A percentile compares a stretch with the other conserved stretches of the same genome.
Conservation (phyloP, 2,329 filamentous ascomycete genomes). For the Fusarium temperatum region DNA sequence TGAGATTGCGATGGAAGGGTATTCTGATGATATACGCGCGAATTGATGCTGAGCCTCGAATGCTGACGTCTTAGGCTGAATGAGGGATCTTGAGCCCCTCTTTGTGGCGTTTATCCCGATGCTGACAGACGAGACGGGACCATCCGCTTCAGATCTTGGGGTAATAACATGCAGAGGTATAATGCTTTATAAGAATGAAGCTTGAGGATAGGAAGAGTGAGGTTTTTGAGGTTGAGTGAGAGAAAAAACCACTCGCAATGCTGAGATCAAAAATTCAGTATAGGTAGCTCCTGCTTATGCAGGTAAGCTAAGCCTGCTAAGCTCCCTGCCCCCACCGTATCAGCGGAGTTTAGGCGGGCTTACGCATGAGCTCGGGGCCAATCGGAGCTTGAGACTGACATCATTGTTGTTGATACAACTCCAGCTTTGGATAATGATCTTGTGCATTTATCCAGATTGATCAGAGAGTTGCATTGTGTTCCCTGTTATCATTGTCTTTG, state of each 20-base stretch:
- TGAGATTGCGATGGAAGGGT: neutral
- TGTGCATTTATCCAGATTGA: neutral
- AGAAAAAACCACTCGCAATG: conserved; percentile 24
- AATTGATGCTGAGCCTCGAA: conserved; percentile 25
- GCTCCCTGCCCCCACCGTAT: neutral
- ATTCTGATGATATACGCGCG: neutral
- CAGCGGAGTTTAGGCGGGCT: conserved; percentile 35
- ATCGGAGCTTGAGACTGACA: conserved; percentile 27
- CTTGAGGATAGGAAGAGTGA: neutral
- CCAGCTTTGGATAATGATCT: neutral
- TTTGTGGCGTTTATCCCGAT: conserved; percentile 25
- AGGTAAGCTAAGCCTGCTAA: conserved; percentile 24
- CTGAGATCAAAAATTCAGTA: conserved; percentile 7
- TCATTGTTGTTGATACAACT: neutral
- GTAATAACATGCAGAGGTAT: neutral
- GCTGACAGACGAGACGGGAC: neutral
- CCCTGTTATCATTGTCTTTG: neutral
- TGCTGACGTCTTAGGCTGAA: conserved; percentile 38
- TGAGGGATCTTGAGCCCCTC: conserved; percentile 22
- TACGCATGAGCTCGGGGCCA: conserved; percentile 11
- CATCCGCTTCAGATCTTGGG: neutral
- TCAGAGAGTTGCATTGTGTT: neutral
- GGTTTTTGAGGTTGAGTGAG: neutral
- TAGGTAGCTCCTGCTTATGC: neutral
- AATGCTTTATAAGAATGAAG: neutral